These are phyloP conservation scores for Suillus lakei DNA, from an alignment of 768 basidiomycete genomes.

Conservation along the genomic window DNA sequence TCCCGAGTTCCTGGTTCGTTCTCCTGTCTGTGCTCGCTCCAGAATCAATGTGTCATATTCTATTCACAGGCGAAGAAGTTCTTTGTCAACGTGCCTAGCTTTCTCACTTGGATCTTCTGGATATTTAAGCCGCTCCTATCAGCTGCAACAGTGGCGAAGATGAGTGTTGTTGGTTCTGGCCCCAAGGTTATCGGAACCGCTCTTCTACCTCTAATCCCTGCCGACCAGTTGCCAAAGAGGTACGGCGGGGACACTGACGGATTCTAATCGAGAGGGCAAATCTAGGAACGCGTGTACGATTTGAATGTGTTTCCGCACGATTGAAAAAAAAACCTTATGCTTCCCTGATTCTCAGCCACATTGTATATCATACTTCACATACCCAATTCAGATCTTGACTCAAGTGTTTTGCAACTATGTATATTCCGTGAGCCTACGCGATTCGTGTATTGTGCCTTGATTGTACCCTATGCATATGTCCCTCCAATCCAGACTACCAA, in stretches of 20 bases:
- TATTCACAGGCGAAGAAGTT: constrained; percentile 65
- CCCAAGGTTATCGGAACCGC: constrained; percentile 61
- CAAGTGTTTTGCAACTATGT: background rate
- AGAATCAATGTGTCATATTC: constrained; percentile 1
- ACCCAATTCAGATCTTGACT: background rate
- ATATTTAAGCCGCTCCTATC: constrained; percentile 76
- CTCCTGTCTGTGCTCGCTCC: background rate
- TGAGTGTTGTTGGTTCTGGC: constrained; percentile 76
- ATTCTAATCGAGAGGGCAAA: constrained; percentile 40
- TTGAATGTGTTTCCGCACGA: background rate
- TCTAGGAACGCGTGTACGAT: background rate
- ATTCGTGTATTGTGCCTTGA: background rate
- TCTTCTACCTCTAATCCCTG: constrained; percentile 60
- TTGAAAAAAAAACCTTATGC: background rate
- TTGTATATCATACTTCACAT: background rate
- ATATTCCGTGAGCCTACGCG: background rate
- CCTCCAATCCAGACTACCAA: background rate
- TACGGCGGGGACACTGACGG: constrained; percentile 72
- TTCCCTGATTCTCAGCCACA: background rate
- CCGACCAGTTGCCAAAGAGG: constrained; percentile 61
- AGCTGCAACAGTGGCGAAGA: constrained; percentile 77
- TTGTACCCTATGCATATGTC: background rate
- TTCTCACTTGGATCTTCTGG: constrained; percentile 87
- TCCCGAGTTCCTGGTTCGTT: constrained; percentile 73
- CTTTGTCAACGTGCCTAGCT: constrained; percentile 80